A percentile compares a stretch with the other conserved stretches of the same genome.
Conservation (phyloP, 2,329 filamentous ascomycete genomes). For the Ophiostoma novo-ulmi region DNA sequence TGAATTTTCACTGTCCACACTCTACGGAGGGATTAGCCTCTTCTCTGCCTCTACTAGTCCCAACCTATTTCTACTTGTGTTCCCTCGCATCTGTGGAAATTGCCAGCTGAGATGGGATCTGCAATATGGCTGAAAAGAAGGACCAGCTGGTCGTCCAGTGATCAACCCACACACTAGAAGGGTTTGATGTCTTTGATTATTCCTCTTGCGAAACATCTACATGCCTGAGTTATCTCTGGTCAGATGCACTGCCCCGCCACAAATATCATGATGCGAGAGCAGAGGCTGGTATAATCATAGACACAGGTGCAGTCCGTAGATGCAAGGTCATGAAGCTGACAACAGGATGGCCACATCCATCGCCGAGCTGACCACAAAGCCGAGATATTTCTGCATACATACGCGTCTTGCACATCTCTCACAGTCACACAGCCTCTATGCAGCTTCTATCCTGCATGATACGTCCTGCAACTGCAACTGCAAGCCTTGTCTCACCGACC, state of each 20-base stretch:
- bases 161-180: neutral
- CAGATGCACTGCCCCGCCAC: neutral
- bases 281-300: neutral
- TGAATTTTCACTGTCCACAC: neutral
- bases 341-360: neutral
- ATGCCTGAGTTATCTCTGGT: neutral
- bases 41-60: neutral
- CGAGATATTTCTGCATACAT: neutral
- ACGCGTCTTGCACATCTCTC: conserved; percentile 1
- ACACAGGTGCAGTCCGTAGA: neutral
- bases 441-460: neutral
- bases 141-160: neutral
- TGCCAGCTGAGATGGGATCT: conserved; percentile 8
- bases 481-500: conserved; percentile 1
- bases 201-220: neutral
- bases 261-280: neutral
- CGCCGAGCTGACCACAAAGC: neutral
- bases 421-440: conserved; percentile 8
- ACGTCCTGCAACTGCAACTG: neutral
- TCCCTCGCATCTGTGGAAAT: neutral
- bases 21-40: neutral
- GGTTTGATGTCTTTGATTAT: too few species aligned
- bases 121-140: neutral
- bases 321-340: too few species aligned
- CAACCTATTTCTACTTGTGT: conserved; percentile 3